Evolutionary conservation across 2,329 filamentous ascomycete species (phyloP).

Genomic region (Fusarium dlaminii): DNA sequence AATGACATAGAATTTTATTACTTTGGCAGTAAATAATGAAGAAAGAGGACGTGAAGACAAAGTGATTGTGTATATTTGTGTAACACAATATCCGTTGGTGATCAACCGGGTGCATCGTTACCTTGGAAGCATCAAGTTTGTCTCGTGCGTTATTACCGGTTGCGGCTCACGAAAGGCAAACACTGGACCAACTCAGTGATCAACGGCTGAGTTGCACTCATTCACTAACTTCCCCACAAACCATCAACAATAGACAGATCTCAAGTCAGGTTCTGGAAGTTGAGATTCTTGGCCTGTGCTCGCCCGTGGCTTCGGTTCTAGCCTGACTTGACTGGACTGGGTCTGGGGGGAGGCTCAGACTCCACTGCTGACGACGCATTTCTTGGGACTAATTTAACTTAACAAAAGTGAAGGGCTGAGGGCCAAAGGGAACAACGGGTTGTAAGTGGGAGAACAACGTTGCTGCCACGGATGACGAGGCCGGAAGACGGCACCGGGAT

Average conservation of each 20-base stretch:
- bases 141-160: constrained; percentile 29
- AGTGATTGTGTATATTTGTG: background rate
- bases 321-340: background rate
- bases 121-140: constrained; percentile 1
- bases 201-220: background rate
- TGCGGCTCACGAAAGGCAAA: background rate
- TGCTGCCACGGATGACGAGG: constrained; percentile 19
- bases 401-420: background rate
- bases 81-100: background rate
- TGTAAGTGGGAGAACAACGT: background rate
- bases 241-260: background rate
- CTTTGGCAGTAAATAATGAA: background rate
- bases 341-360: background rate
- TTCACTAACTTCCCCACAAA: constrained; percentile 6
- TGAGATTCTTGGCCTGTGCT: constrained; percentile 10
- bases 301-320: constrained; percentile 3
- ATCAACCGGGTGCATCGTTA: constrained; percentile 4
- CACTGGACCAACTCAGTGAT: background rate
- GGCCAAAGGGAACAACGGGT: background rate
- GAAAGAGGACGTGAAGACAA: background rate
- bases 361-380: constrained; percentile 38
- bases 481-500: constrained; percentile 36
- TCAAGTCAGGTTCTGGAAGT: background rate
- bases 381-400: constrained; percentile 25
- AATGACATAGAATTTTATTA: background rate